Evolutionary conservation across 352 stramenopile genomes (phyloP).

Genomic region (Globisporangium radiosum): DNA sequence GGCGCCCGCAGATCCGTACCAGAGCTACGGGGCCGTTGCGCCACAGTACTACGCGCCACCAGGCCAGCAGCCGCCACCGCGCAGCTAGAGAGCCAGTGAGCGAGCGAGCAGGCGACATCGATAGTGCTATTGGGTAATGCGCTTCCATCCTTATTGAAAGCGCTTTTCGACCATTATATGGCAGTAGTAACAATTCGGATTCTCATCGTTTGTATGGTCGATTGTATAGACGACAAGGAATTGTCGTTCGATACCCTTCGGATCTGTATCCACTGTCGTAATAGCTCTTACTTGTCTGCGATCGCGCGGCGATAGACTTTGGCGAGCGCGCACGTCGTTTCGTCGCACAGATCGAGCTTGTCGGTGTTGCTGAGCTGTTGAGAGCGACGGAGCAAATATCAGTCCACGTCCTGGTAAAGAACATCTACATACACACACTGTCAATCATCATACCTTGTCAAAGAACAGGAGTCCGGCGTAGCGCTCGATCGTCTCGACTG

Average conservation of each 20-base stretch:
- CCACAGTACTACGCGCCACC: conserved; percentile 23
- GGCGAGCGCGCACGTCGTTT: conserved; percentile 58
- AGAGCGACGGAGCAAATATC: neutral
- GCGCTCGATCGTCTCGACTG: conserved; percentile 90
- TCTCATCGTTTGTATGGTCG: too few species aligned
- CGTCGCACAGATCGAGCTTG: conserved; percentile 52
- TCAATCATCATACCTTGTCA: conserved; percentile 46
- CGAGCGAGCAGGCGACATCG: neutral
- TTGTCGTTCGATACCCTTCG: neutral
- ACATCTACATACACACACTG: too few species aligned
- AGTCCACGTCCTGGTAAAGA: too few species aligned
- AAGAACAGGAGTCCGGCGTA: conserved; percentile 93
- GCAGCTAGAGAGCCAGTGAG: neutral
- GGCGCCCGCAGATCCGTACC: conserved; percentile 16
- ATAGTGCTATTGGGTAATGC: too few species aligned
- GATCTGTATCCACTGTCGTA: too few species aligned
- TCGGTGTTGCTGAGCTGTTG: conserved; percentile 36
- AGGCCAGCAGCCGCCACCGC: conserved; percentile 10
- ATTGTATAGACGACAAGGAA: too few species aligned
- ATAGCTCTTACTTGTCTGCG: conserved; percentile 8
- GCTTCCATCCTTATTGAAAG: too few species aligned
- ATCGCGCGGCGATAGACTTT: conserved; percentile 33
- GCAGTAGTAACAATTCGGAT: too few species aligned
- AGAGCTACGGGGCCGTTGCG: conserved; percentile 15
- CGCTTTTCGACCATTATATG: too few species aligned